Percentiles rank a stretch among this genome's conserved stretches.
Evolutionary conservation across 495 filamentous ascomycete species (phyloP).

Genomic region (Xylaria flabelliformis): DNA sequence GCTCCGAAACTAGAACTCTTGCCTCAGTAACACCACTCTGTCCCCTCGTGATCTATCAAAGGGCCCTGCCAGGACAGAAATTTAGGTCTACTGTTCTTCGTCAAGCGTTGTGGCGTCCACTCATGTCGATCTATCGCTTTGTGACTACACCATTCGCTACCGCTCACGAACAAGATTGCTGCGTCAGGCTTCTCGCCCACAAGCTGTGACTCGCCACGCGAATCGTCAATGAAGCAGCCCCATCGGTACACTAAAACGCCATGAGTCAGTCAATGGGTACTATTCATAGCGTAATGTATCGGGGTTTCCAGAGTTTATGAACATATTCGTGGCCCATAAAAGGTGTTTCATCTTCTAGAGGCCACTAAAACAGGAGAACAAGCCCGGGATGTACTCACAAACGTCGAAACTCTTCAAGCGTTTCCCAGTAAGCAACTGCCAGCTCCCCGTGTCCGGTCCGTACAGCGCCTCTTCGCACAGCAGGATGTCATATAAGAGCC

Average conservation of each 20-base stretch:
- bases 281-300: not conserved
- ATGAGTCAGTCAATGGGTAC: not conserved
- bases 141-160: constrained; percentile 4
- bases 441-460: constrained; percentile 34
- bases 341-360: not conserved
- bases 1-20: not conserved
- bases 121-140: not conserved
- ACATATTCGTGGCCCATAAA: not conserved
- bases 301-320: not conserved
- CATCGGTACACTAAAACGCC: not conserved
- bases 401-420: constrained; percentile 18
- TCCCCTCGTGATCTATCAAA: constrained; percentile 17
- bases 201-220: constrained; percentile 3
- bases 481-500: constrained; percentile 34
- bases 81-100: constrained; percentile 5
- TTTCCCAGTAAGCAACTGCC: constrained; percentile 15
- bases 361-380: not conserved
- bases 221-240: constrained; percentile 16
- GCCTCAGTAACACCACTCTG: constrained; percentile 3
- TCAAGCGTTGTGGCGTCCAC: constrained; percentile 8
- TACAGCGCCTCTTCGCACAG: constrained; percentile 36
- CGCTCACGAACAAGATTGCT: constrained; percentile 17
- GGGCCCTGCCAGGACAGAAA: constrained; percentile 20
- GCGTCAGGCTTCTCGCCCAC: constrained; percentile 2
- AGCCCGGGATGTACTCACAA: not conserved